These are phyloP conservation scores for Spatholobus suberectus DNA, from an alignment of 306 rosid genomes.

Conservation along the genomic window DNA sequence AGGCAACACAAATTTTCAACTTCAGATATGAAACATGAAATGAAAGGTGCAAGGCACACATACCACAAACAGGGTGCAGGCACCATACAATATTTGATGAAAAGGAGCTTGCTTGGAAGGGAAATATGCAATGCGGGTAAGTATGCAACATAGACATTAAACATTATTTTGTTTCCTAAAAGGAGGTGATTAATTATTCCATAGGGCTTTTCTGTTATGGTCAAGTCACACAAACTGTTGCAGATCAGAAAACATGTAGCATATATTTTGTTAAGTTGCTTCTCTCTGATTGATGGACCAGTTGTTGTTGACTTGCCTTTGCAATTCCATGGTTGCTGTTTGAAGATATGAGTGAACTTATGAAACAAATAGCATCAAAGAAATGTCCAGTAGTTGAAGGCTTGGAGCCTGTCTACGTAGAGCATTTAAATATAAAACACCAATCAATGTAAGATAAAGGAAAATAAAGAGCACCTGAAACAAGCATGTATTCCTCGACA, in stretches of 20 bases:
- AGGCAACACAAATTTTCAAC: constrained; percentile 23
- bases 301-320: not conserved
- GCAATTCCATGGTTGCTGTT: not conserved
- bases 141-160: constrained; percentile 24
- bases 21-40: constrained; percentile 29
- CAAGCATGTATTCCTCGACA: constrained; percentile 67
- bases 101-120: constrained; percentile 14
- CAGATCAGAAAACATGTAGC: constrained; percentile 18
- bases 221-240: not conserved
- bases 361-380: constrained; percentile 68
- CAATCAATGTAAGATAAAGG: constrained; percentile 56
- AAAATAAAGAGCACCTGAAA: constrained; percentile 59
- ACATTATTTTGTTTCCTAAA: not conserved
- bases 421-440: constrained; percentile 50
- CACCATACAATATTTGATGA: constrained; percentile 28
- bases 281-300: not conserved
- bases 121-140: constrained; percentile 21
- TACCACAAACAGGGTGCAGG: not conserved
- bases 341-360: constrained; percentile 41
- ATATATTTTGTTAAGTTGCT: not conserved
- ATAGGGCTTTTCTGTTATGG: not conserved
- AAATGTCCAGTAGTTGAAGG: constrained; percentile 67
- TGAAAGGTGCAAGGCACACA: constrained; percentile 6
- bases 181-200: constrained; percentile 7
- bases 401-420: constrained; percentile 42